phyloP scores from a whole-genome alignment of 1,284 basidiomycete genomes.

The Trametes hirsuta region DNA sequence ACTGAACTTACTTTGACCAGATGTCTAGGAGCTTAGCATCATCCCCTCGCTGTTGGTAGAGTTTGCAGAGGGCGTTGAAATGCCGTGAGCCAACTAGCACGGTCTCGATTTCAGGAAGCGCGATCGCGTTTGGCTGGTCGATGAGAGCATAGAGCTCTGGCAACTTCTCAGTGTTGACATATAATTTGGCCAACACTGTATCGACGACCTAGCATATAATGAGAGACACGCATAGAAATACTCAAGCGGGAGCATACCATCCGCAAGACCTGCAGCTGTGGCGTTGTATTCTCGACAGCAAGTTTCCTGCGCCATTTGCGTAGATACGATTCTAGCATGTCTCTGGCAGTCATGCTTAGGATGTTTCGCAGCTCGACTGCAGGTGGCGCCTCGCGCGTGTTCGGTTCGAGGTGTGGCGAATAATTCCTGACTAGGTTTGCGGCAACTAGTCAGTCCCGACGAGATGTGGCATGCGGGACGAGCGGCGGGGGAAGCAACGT shows the following conservation, averaged over 20 bases:
- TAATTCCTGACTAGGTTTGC: conserved; percentile 89
- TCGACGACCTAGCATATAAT: conserved; percentile 69
- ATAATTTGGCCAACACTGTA: conserved; percentile 79
- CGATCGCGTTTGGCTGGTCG: conserved; percentile 58
- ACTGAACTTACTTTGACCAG: conserved; percentile 61
- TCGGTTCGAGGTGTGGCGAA: conserved; percentile 79
- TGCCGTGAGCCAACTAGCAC: conserved; percentile 55
- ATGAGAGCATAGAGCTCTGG: conserved; percentile 68
- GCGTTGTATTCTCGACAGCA: conserved; percentile 22
- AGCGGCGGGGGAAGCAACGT: conserved; percentile 25
- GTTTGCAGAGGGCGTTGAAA: conserved; percentile 65
- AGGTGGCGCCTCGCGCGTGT: conserved; percentile 67
- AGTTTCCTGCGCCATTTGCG: conserved; percentile 47
- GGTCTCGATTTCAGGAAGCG: conserved; percentile 67
- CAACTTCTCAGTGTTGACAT: conserved; percentile 61
- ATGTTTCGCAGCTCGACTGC: conserved; percentile 68
- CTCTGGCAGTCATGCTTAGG: conserved; percentile 59
- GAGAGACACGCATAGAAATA: conserved; percentile 13
- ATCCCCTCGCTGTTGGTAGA: conserved; percentile 64
- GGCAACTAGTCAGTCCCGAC: conserved; percentile 77
- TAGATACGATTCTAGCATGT: conserved; percentile 71
- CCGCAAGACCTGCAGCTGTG: conserved; percentile 21
- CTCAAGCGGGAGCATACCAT: conserved; percentile 22
- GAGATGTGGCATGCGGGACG: conserved; percentile 24
- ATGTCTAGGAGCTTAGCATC: conserved; percentile 65